Evolutionary conservation across 2,329 filamentous ascomycete genomes (phyloP), one percentile per base, ranked within the genome.

Genomic region (Trichoderma sp.): DNA sequence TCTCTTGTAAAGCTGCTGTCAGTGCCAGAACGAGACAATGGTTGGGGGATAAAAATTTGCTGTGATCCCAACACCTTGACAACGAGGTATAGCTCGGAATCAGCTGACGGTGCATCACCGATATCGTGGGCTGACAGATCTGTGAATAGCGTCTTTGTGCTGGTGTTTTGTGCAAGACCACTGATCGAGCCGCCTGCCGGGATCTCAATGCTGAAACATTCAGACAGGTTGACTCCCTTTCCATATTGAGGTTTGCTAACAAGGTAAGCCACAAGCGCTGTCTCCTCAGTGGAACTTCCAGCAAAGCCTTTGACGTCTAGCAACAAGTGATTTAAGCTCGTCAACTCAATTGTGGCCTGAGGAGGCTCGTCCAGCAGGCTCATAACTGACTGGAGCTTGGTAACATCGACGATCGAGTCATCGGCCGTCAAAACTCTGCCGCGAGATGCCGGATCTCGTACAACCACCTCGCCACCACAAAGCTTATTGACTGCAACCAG

Each of bases 401-500:
- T 95, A 73, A 97, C 88, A 70, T 97, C 92, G 33, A 98, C 92
- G 4, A 96, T 92, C 0, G 94, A 97, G 79, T 99, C 96, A 65
- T 97, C 92, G 14, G 92, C 93, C 0, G 94, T 97, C 75, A 99
- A 81, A 33, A 98, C 89, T 57, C 94, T 89, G 10, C 96, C 96
- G 35, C 91, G 88, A 77, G 94, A 90, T 24, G 86, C 87, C 2
- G 96, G 93, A 79, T 96, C 96, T 35, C 96, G 90, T 70, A 99
- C 96, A 77, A 99, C 97, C 59, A 99, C 92, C 77, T 98, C 94
- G 62, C 93, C 93, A 71, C 90, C 93, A 67, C 97, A 91, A 75
- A 98, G 87, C 81, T 97, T 98, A 82, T 99, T 99, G 56, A 95
- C 95, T 55, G 87, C 89, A 3, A 98, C 95, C 61, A 99, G 83